These are phyloP conservation scores for Inga oerstediana DNA, from an alignment of 306 rosid species.

Conservation along the genomic window DNA sequence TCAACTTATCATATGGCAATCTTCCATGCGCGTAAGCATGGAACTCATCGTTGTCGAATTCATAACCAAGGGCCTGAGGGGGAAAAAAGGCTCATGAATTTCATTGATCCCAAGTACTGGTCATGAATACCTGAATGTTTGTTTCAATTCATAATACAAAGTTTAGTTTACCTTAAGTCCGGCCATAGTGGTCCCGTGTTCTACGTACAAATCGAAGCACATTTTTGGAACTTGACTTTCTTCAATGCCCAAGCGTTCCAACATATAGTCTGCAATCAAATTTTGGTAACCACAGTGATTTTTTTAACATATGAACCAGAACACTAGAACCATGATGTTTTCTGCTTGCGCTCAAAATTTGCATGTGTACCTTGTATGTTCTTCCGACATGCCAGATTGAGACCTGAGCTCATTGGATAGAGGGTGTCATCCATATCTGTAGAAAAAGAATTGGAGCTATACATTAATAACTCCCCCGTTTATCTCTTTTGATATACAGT, in stretches of 20 bases:
- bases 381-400: constrained; percentile 74
- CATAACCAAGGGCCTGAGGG: constrained; percentile 67
- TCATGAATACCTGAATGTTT: constrained; percentile 7
- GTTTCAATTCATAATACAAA: constrained; percentile 14
- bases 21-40: constrained; percentile 79
- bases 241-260: constrained; percentile 63
- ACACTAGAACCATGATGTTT: not conserved
- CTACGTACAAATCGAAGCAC: constrained; percentile 71
- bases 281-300: constrained; percentile 12
- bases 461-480: not conserved
- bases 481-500: not conserved
- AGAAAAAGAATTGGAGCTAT: constrained; percentile 27
- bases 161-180: constrained; percentile 65
- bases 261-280: constrained; percentile 65
- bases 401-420: constrained; percentile 77
- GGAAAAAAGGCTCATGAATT: constrained; percentile 24
- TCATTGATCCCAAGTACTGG: constrained; percentile 3
- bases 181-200: constrained; percentile 91
- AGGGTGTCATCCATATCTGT: constrained; percentile 94
- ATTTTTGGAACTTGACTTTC: constrained; percentile 71
- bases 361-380: constrained; percentile 65
- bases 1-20: constrained; percentile 71
- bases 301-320: constrained; percentile 16
- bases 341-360: not conserved
- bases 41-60: constrained; percentile 74